phyloP scores from a whole-genome alignment of 495 filamentous ascomycete species.

The Physcia stellaris region DNA sequence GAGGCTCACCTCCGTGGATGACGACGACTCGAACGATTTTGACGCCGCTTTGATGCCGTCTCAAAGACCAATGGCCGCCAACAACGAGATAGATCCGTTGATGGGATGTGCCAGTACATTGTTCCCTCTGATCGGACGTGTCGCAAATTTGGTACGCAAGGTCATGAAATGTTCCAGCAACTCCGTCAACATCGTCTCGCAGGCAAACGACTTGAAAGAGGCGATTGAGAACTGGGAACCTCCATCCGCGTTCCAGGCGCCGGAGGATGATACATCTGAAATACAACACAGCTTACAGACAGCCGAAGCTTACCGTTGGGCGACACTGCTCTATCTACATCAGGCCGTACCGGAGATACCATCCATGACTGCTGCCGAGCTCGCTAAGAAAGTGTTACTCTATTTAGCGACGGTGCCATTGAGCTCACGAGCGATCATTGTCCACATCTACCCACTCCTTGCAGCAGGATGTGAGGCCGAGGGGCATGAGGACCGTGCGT shows the following conservation, averaged over 20 bases:
- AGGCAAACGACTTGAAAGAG: slow-evolving; percentile 51
- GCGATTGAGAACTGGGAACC: slow-evolving; percentile 52
- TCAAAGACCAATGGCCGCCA: slow-evolving; percentile 26
- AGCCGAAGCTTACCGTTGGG: slow-evolving; percentile 65
- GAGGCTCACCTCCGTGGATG: slow-evolving; percentile 53
- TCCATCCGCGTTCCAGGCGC: slow-evolving; percentile 39
- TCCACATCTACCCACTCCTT: slow-evolving; percentile 65
- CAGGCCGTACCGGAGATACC: slow-evolving; percentile 69
- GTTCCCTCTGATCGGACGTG: slow-evolving; percentile 60
- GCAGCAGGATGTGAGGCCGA: slow-evolving; percentile 58
- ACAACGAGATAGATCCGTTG: slow-evolving; percentile 56
- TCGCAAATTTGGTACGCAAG: slow-evolving; percentile 52
- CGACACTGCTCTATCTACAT: slow-evolving; percentile 62
- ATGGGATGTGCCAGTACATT: slow-evolving; percentile 63
- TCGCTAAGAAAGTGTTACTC: slow-evolving; percentile 49
- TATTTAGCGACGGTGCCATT: slow-evolving; percentile 51
- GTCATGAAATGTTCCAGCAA: slow-evolving; percentile 46
- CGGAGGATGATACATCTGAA: slow-evolving; percentile 52
- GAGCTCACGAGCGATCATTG: slow-evolving; percentile 50
- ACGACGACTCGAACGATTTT: slow-evolving; percentile 40
- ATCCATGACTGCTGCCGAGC: slow-evolving; percentile 36
- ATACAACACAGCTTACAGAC: slow-evolving; percentile 57
- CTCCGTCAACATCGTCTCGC: slow-evolving; percentile 44
- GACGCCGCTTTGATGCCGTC: slow-evolving; percentile 28
- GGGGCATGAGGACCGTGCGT: slow-evolving; percentile 47